Conservation (phyloP, 129 eudicot species). For the Saussurea involucrata region DNA sequence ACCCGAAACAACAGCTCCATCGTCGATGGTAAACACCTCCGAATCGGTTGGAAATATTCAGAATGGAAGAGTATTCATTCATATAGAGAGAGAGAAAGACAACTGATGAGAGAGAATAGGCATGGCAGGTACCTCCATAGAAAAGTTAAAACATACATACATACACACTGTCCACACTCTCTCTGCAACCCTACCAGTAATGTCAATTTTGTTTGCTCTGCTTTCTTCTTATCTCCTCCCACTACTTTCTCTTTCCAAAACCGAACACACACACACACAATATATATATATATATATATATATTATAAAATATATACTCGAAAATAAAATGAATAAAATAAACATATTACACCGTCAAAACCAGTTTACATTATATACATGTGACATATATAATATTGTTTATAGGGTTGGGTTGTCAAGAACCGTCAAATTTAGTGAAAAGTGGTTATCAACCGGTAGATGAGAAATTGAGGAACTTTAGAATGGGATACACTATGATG, state of each 20-base stretch:
- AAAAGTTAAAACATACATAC: slow-evolving; percentile 13
- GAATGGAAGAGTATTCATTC: background rate
- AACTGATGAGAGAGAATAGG: slow-evolving; percentile 20
- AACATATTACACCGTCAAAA: too few species aligned
- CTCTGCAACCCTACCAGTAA: slow-evolving; percentile 19
- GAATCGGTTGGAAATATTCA: slow-evolving; percentile 11
- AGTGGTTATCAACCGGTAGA: too few species aligned
- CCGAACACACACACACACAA: background rate
- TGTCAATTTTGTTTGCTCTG: slow-evolving; percentile 16
- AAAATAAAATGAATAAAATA: too few species aligned
- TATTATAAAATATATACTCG: too few species aligned
- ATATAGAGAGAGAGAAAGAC: background rate
- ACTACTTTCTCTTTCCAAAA: slow-evolving; percentile 1
- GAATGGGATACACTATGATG: too few species aligned
- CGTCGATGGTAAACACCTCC: slow-evolving; percentile 14
- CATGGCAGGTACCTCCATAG: slow-evolving; percentile 23
- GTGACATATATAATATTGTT: too few species aligned
- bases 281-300: too few species aligned
- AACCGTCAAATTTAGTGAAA: too few species aligned
- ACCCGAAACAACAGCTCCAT: slow-evolving; percentile 6
- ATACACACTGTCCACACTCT: background rate
- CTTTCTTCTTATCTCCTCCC: background rate
- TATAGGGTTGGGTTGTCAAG: too few species aligned
- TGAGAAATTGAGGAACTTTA: too few species aligned
- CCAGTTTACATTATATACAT: too few species aligned